These are phyloP conservation scores for Pleurotus platypus DNA, from an alignment of 768 basidiomycete genomes.

Conservation along the genomic window DNA sequence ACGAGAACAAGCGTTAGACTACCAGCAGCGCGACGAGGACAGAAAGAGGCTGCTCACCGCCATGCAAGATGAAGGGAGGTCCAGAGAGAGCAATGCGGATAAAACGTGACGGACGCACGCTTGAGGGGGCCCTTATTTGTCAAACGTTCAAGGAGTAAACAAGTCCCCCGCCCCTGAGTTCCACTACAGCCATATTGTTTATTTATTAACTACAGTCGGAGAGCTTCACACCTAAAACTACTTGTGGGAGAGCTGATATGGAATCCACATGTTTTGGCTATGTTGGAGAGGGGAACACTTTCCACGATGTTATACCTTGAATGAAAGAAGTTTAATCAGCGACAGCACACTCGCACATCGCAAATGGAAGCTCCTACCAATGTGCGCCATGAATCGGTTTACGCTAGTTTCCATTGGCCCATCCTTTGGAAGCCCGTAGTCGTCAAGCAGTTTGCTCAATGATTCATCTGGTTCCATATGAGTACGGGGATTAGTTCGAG, in stretches of 20 bases:
- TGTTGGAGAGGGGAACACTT: not conserved
- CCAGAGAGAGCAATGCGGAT: slow-evolving; percentile 12
- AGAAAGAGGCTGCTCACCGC: slow-evolving; percentile 29
- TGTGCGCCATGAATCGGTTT: slow-evolving; percentile 53
- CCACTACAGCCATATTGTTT: too few species aligned
- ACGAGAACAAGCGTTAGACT: not conserved
- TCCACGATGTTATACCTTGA: not conserved
- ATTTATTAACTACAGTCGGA: too few species aligned
- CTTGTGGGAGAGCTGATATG: not conserved
- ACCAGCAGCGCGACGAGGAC: slow-evolving; percentile 30
- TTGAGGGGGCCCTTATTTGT: slow-evolving; percentile 2
- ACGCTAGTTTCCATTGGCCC: slow-evolving; percentile 41
- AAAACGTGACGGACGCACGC: slow-evolving; percentile 12
- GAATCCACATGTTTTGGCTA: slow-evolving; percentile 1
- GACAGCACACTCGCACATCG: too few species aligned
- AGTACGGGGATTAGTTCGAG: too few species aligned
- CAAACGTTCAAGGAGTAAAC: slow-evolving; percentile 1
- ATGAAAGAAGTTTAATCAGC: not conserved
- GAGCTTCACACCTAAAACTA: not conserved
- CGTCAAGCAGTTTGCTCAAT: slow-evolving; percentile 37
- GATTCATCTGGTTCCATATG: slow-evolving; percentile 30
- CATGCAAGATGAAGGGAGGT: slow-evolving; percentile 13
- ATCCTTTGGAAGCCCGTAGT: slow-evolving; percentile 45
- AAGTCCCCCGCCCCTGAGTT: not conserved
- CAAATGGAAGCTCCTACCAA: slow-evolving; percentile 32